Base-by-base conservation (phyloP, 371 early-diverging fungal genomes). In the Actinomortierella ambigua region DNA sequence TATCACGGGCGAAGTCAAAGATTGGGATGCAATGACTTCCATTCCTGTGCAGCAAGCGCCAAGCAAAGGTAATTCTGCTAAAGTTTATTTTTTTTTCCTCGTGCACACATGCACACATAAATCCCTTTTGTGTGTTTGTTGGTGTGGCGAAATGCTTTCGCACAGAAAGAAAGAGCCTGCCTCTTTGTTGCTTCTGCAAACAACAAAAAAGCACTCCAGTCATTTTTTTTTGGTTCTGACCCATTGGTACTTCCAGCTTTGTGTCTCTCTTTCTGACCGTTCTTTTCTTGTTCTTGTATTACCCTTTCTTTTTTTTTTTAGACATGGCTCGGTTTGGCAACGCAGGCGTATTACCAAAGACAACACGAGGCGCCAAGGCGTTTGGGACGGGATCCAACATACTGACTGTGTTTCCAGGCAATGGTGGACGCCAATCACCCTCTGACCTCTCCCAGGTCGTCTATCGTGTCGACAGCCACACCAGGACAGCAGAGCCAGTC, bases 1-100 rank as follows among this genome's bases (percentile, higher is more conserved):
- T 24, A 59, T 63, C 23, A 73, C 73, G 0, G 73, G 73, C 0
- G 51, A 51, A 29, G 58, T 73, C 20, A 53, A 57, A 17, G 73
- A 73, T 41, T 73, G 73, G 73, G 60, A 47, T 23, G 53, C 60
- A 23, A 29, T 73, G n/a, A 73, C 67, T 2, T 63, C 63, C 8
- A 66, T 73, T 41, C 73, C 73, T 13, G 73, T 73, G 17, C 67
- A 66, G 53, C 73, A 73, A 49, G 73, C 63, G 6, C 73, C 73
- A 8, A 66, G 67, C 3, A 63, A 66, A 15, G 52, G 73, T 66
- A 60, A 56, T n/a, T n/a, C n/a, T n/a, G n/a, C n/a, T n/a, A n/a
- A n/a, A n/a, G n/a, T n/a, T n/a, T n/a, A n/a, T n/a, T n/a, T n/a
- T n/a, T n/a, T n/a, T n/a, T n/a, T n/a, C n/a, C n/a, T n/a, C n/a